phyloP scores from a whole-genome alignment of 2,329 filamentous ascomycete genomes.

The Celoporthe dispersa region DNA sequence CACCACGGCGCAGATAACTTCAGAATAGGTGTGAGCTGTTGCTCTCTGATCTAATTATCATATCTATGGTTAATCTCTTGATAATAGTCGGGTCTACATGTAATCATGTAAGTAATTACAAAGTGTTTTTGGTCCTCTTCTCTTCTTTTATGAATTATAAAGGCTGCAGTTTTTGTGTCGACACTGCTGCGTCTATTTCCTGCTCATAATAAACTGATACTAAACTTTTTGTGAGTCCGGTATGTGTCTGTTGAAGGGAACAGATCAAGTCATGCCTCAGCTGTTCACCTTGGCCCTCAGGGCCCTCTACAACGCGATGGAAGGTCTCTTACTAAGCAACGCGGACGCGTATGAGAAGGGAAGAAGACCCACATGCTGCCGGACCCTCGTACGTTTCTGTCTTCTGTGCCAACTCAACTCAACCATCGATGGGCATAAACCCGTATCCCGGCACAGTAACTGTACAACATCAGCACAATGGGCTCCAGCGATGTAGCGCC shows the following conservation, averaged over 20 bases:
- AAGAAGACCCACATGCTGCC: neutral
- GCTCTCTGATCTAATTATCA: neutral
- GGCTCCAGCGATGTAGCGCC: slow-evolving; percentile 46
- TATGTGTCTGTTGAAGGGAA: too few relatives aligned
- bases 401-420: neutral
- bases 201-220: neutral
- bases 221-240: too few relatives aligned
- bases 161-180: neutral
- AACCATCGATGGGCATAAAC: neutral
- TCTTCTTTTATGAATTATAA: too few relatives aligned
- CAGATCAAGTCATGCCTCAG: too few relatives aligned
- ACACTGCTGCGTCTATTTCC: neutral
- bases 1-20: too few relatives aligned
- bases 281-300: too few relatives aligned
- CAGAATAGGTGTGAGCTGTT: neutral
- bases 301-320: neutral
- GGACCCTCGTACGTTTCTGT: neutral
- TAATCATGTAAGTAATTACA: too few relatives aligned
- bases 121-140: too few relatives aligned
- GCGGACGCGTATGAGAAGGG: neutral
- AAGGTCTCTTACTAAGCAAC: slow-evolving; percentile 1
- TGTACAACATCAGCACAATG: slow-evolving; percentile 38
- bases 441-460: neutral
- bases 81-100: neutral
- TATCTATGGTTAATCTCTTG: neutral